Base-by-base conservation (phyloP, 2,329 filamentous ascomycete genomes). In the Hymenoscyphus fraxineus region DNA sequence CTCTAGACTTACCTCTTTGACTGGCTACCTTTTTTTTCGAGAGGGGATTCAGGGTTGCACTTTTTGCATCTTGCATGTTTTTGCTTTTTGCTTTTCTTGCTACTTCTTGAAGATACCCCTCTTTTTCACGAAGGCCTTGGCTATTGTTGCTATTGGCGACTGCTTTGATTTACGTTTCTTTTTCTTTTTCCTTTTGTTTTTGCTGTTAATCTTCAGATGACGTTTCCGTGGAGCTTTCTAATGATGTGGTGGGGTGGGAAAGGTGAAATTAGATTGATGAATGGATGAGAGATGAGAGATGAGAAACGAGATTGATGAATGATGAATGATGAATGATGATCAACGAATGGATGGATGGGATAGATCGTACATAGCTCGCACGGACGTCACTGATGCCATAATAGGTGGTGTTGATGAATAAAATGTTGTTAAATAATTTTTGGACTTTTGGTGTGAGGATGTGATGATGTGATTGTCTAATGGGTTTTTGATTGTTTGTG, bases 11-110 rank as follows among this genome's bases (percentile, higher is more conserved):
- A 54, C 35, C 35, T 35, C 35, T 54, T 54, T 12, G 19, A 54
- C 47, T 54, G 22, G 47, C 47, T 27, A 54, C n/a, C 19, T 54
- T 13, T 35, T 35, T 35, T 35, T 35, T 10, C 35, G 2, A 19
- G 22, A 19, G 47, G 22, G 19, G 19, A 54, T 54, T n/a, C 13
- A 54, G 47, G 47, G 12, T 22, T 27, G 47, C 47, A 27, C 6
- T 54, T 54, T 47, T 54, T 51, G 44, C 44, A 51, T 51, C 22
- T 51, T 54, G 47, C 47, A 19, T 54, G 19, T 54, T 54, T 51
- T 51, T 54, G 47, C 47, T 47, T 54, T 22, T 54, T 54, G 47
- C 47, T 54, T 54, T 31, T 22, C 22, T 54, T 19, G 19, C 19
- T 19, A 13, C 22, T 22, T n/a, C 3, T 19, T 44, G 19, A n/a